These are phyloP conservation scores for Zoysia matrella DNA, from an alignment of 202 grass and related monocot species.

Conservation along the genomic window DNA sequence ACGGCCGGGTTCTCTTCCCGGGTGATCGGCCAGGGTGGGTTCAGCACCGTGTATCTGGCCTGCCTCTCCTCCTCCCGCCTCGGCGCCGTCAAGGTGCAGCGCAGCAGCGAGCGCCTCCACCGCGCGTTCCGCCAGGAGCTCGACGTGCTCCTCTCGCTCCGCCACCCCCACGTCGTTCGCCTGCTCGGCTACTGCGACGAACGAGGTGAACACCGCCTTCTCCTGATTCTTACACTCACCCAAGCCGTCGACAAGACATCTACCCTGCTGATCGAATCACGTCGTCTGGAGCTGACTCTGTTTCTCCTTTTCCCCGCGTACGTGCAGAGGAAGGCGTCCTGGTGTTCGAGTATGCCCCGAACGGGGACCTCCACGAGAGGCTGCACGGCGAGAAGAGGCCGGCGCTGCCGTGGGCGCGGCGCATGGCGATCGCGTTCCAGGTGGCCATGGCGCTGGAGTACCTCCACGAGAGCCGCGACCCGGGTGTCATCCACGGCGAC, in stretches of 20 bases:
- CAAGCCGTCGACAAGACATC: too few relatives aligned
- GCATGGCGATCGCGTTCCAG: slow-evolving; percentile 74
- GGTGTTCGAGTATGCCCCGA: slow-evolving; percentile 79
- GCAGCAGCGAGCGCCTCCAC: slow-evolving; percentile 74
- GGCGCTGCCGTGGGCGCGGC: slow-evolving; percentile 62
- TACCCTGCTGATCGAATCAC: too few relatives aligned
- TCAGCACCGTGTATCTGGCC: slow-evolving; percentile 91
- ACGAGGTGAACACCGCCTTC: slow-evolving; percentile 38
- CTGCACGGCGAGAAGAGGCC: slow-evolving; percentile 45
- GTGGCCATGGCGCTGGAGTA: slow-evolving; percentile 79
- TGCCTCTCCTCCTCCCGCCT: slow-evolving; percentile 58
- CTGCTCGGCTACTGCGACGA: slow-evolving; percentile 95
- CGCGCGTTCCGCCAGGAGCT: slow-evolving; percentile 81
- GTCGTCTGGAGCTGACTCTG: too few relatives aligned
- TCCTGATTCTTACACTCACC: too few relatives aligned
- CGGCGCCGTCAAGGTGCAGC: slow-evolving; percentile 78
- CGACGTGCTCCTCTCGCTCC: slow-evolving; percentile 67
- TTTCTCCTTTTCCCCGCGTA: too few relatives aligned
- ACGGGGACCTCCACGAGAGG: slow-evolving; percentile 44
- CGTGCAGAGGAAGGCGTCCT: slow-evolving; percentile 70
- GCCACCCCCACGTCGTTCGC: slow-evolving; percentile 76
- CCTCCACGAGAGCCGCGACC: slow-evolving; percentile 69
- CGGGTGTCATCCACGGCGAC: slow-evolving; percentile 80
- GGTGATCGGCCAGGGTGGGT: slow-evolving; percentile 85
- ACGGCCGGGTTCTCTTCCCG: slow-evolving; percentile 67